A percentile compares a stretch with the other conserved stretches of the same genome.
Evolutionary conservation across 2,329 filamentous ascomycete genomes (phyloP).

Genomic region (Exophiala lecanii-corni): DNA sequence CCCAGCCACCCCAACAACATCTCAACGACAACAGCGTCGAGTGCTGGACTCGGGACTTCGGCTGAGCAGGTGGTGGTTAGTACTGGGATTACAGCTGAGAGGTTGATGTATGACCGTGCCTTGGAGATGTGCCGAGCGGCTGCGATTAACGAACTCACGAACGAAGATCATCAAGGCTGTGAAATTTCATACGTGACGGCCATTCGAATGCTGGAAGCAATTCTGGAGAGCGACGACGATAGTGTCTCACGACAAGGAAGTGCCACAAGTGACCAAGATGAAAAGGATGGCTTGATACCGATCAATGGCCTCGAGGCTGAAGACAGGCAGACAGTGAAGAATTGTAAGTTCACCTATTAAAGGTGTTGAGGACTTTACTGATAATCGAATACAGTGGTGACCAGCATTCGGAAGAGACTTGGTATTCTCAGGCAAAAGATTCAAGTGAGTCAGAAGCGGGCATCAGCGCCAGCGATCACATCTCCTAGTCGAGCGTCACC

Average conservation of each 20-base stretch:
- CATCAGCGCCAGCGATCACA: constrained; percentile 35
- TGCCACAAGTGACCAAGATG: constrained; percentile 26
- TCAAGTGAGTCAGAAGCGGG: constrained; percentile 43
- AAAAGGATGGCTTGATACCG: constrained; percentile 33
- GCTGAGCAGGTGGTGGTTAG: constrained; percentile 78
- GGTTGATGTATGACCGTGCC: constrained; percentile 95
- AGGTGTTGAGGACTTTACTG: constrained; percentile 17
- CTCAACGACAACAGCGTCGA: constrained; percentile 53
- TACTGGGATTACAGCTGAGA: constrained; percentile 87
- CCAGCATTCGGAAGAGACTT: constrained; percentile 46
- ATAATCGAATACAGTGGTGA: constrained; percentile 38
- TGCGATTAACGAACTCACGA: constrained; percentile 91
- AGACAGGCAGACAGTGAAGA: constrained; percentile 46
- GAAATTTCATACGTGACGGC: constrained; percentile 92
- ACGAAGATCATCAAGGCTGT: constrained; percentile 79
- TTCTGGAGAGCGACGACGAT: constrained; percentile 74
- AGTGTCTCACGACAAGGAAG: constrained; percentile 29
- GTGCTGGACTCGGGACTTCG: constrained; percentile 57
- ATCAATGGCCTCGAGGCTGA: constrained; percentile 44
- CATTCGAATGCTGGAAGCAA: constrained; percentile 89
- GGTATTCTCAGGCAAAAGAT: constrained; percentile 47
- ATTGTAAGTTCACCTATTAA: constrained; percentile 39
- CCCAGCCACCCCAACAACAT: constrained; percentile 81
- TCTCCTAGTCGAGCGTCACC: constrained; percentile 23
- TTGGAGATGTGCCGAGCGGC: constrained; percentile 94